Conservation (phyloP, 2,329 filamentous ascomycete genomes). For the Aureobasidium sp. region DNA sequence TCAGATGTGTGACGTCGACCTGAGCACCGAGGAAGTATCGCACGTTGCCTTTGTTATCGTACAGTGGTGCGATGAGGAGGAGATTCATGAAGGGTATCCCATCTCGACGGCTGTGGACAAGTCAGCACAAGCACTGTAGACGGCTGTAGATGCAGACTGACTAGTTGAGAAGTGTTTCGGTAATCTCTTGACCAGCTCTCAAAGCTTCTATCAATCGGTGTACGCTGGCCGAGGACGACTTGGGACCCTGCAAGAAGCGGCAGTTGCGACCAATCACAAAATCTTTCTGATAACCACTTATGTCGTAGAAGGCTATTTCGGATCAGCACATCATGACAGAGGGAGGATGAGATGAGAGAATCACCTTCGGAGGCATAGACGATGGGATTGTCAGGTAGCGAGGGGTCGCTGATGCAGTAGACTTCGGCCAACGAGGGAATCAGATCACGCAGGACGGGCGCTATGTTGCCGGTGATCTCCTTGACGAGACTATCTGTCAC, state of each 20-base stretch:
- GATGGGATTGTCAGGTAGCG: slow-evolving; percentile 48
- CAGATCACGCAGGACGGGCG: slow-evolving; percentile 44
- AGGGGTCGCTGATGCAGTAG: slow-evolving; percentile 51
- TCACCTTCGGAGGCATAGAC: slow-evolving; percentile 48
- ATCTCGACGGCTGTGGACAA: slow-evolving; percentile 33
- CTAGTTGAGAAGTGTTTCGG: slow-evolving; percentile 51
- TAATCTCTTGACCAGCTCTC: slow-evolving; percentile 43
- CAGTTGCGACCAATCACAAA: slow-evolving; percentile 51
- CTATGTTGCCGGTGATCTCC: slow-evolving; percentile 47
- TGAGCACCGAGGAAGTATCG: slow-evolving; percentile 46
- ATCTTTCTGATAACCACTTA: slow-evolving; percentile 46
- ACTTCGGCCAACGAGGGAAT: slow-evolving; percentile 49
- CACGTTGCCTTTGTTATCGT: slow-evolving; percentile 45
- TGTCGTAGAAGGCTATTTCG: slow-evolving; percentile 46
- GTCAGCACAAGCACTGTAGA: background rate
- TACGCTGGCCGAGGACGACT: slow-evolving; percentile 38
- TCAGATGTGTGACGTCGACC: slow-evolving; percentile 42
- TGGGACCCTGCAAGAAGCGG: slow-evolving; percentile 49
- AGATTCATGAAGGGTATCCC: slow-evolving; percentile 47
- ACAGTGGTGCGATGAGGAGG: slow-evolving; percentile 44
- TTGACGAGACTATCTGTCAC: slow-evolving; percentile 49
- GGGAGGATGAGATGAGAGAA: background rate
- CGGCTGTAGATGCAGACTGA: background rate
- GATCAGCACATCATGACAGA: background rate
- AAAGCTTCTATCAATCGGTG: slow-evolving; percentile 41